Evolutionary conservation across 1,139 yeast genomes (phyloP).

Genomic region (Nakaseomyces nivariensis): DNA sequence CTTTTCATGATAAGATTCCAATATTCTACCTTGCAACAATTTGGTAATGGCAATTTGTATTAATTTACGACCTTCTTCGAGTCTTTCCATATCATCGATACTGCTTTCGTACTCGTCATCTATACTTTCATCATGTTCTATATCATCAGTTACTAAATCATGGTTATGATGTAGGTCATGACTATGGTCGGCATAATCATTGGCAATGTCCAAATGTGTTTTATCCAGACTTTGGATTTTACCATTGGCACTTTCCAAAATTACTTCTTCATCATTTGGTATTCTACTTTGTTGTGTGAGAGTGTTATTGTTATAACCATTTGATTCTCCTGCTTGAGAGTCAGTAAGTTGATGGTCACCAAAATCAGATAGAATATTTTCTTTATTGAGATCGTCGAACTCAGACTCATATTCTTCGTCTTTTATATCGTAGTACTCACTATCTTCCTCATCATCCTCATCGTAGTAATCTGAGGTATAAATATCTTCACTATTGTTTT

Average conservation of each 20-base stretch:
- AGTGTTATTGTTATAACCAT: background rate
- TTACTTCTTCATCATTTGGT: conserved; percentile 9
- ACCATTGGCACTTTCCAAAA: conserved; percentile 12
- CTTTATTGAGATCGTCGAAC: conserved; percentile 19
- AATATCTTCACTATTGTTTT: conserved; percentile 11
- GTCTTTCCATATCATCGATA: conserved; percentile 47
- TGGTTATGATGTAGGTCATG: conserved; percentile 17
- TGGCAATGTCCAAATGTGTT: background rate
- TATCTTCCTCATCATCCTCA: conserved; percentile 13
- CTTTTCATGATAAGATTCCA: conserved; percentile 68
- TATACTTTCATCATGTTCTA: conserved; percentile 25
- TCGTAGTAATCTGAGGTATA: conserved; percentile 18
- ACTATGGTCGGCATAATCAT: conserved; percentile 18
- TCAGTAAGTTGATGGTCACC: background rate
- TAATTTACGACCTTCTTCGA: conserved; percentile 68
- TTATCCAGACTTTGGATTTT: background rate
- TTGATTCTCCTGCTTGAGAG: background rate
- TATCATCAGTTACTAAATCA: conserved; percentile 22
- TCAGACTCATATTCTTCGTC: conserved; percentile 14
- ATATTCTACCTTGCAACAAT: conserved; percentile 59
- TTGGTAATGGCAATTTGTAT: conserved; percentile 69
- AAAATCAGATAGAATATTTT: conserved; percentile 2
- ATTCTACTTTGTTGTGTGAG: background rate
- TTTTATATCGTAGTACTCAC: conserved; percentile 16
- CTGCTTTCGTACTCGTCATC: conserved; percentile 33